Conservation (phyloP, 2,329 filamentous ascomycete species). For the Ceratocystis eucalypticola region DNA sequence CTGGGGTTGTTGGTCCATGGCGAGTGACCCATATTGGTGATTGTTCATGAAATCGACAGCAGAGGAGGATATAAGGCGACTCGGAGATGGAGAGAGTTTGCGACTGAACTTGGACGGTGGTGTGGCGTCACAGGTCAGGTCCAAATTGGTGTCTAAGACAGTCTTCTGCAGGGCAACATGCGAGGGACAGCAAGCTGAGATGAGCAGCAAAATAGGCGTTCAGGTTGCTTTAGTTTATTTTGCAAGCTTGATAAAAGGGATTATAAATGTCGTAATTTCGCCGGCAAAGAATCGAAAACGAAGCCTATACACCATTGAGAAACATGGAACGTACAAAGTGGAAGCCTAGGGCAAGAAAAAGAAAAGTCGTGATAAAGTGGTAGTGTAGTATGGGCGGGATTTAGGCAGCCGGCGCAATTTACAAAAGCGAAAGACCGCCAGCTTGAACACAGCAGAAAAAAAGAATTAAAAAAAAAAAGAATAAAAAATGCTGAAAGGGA, state of each 20-base stretch:
- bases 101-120: not conserved
- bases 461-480: not conserved
- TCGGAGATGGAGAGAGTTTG: not conserved
- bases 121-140: not conserved
- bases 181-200: conserved; percentile 3
- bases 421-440: conserved; percentile 4
- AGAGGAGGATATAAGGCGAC: not conserved
- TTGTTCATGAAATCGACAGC: conserved; percentile 14
- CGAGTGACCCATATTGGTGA: conserved; percentile 17
- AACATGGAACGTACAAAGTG: not conserved
- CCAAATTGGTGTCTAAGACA: conserved; percentile 12
- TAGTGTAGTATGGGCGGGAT: not conserved
- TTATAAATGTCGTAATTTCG: too few relatives aligned
- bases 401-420: not conserved
- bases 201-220: not conserved
- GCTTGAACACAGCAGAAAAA: not conserved
- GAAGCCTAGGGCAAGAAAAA: not conserved
- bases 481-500: not conserved
- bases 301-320: too few relatives aligned
- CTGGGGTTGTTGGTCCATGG: conserved; percentile 18
- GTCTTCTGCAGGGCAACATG: conserved; percentile 3
- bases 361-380: conserved; percentile 2
- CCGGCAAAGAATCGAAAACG: too few relatives aligned
- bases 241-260: too few relatives aligned
- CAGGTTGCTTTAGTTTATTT: not conserved